phyloP scores from a whole-genome alignment of 441 rosid species.

The Francoa sonchifolia region DNA sequence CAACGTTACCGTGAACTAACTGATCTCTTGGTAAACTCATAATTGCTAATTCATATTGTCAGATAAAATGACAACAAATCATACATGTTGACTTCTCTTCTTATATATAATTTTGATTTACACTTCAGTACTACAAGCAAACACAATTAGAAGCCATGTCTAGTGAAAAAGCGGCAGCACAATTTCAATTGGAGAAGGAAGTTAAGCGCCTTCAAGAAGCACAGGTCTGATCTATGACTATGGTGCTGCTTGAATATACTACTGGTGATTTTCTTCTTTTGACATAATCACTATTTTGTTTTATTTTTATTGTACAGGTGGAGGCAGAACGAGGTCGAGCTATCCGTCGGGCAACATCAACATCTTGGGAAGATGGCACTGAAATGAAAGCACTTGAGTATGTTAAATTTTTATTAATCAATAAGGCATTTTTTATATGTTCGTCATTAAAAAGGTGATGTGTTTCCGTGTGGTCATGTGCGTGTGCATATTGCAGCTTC shows the following conservation, averaged over 20 bases:
- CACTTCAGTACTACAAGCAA: constrained; percentile 88
- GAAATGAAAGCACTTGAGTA: constrained; percentile 95
- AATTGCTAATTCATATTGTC: constrained; percentile 5
- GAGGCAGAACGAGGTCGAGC: constrained; percentile 85
- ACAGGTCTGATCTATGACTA: constrained; percentile 35
- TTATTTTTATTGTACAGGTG: constrained; percentile 36
- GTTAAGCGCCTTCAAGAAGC: constrained; percentile 71
- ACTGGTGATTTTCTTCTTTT: constrained; percentile 3
- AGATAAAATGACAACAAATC: neutral
- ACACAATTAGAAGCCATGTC: constrained; percentile 96
- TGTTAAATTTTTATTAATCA: constrained; percentile 15
- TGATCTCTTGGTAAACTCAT: constrained; percentile 68
- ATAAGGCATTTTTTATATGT: neutral
- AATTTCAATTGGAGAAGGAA: constrained; percentile 97
- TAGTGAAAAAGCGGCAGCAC: constrained; percentile 97
- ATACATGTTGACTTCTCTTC: neutral
- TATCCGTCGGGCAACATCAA: constrained; percentile 45
- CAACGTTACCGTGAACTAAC: constrained; percentile 96
- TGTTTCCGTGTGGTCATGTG: no score
- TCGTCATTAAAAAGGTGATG: no score
- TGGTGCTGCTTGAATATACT: no score
- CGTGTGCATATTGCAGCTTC: no score
- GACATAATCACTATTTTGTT: constrained; percentile 3
- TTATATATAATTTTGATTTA: constrained; percentile 8
- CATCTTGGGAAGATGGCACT: constrained; percentile 88